Evolutionary conservation across 257 asterid species (phyloP).

Genomic region (Voacanga thouarsii): DNA sequence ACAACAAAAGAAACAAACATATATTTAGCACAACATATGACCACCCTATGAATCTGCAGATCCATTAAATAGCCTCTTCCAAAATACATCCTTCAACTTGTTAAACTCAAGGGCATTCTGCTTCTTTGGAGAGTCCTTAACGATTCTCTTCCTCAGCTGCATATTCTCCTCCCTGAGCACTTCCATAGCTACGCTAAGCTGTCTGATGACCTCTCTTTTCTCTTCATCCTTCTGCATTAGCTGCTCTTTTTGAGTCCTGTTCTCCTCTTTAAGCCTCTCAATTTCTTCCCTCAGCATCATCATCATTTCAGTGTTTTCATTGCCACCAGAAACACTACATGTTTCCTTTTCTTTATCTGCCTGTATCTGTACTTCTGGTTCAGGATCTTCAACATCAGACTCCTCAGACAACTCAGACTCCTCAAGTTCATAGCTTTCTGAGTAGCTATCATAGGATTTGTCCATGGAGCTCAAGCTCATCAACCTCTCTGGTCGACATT

Average conservation of each 20-base stretch:
- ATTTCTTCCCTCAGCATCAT: slow-evolving; percentile 48
- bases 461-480: slow-evolving; percentile 37
- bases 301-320: slow-evolving; percentile 21
- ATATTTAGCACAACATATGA: background rate
- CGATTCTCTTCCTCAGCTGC: slow-evolving; percentile 39
- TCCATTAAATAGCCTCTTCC: slow-evolving; percentile 56
- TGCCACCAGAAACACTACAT: slow-evolving; percentile 20
- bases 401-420: slow-evolving; percentile 55
- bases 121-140: slow-evolving; percentile 35
- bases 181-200: slow-evolving; percentile 69
- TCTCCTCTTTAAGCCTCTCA: slow-evolving; percentile 55
- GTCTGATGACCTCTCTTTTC: slow-evolving; percentile 83
- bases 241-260: slow-evolving; percentile 41
- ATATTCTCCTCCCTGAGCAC: slow-evolving; percentile 61
- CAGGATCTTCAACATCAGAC: slow-evolving; percentile 88
- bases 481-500: slow-evolving; percentile 42
- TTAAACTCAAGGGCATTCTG: slow-evolving; percentile 29
- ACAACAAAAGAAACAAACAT: slow-evolving; percentile 2
- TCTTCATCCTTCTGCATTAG: slow-evolving; percentile 76
- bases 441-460: slow-evolving; percentile 67
- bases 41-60: slow-evolving; percentile 28
- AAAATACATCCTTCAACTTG: slow-evolving; percentile 44
- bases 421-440: slow-evolving; percentile 59
- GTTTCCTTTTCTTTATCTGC: slow-evolving; percentile 11
- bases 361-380: slow-evolving; percentile 29